These are phyloP conservation scores for Amauroascus verrucosus DNA, from an alignment of 2,329 filamentous ascomycete species.

Conservation along the genomic window DNA sequence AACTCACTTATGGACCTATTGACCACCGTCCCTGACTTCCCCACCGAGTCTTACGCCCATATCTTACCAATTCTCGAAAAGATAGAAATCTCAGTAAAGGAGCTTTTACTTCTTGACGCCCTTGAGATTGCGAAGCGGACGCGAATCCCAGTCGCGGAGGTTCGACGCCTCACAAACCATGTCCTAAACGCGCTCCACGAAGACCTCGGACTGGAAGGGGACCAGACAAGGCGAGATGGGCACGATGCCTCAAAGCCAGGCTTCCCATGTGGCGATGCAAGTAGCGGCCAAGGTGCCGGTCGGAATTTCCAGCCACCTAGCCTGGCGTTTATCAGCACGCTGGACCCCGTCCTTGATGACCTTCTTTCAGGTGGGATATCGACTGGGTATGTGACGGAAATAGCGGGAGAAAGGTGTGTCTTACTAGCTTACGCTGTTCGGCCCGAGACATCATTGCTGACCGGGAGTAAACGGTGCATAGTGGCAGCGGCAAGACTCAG, in stretches of 20 bases:
- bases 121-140: slow-evolving; percentile 78
- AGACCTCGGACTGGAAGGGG: slow-evolving; percentile 42
- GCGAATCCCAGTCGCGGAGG: slow-evolving; percentile 66
- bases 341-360: slow-evolving; percentile 62
- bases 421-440: background rate
- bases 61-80: slow-evolving; percentile 72
- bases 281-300: background rate
- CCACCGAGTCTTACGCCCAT: slow-evolving; percentile 57
- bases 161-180: slow-evolving; percentile 61
- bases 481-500: slow-evolving; percentile 89
- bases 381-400: slow-evolving; percentile 70
- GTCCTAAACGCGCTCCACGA: slow-evolving; percentile 57
- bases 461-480: slow-evolving; percentile 24
- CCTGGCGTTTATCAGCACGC: slow-evolving; percentile 60
- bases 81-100: slow-evolving; percentile 64
- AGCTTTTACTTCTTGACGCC: slow-evolving; percentile 74
- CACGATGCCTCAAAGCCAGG: slow-evolving; percentile 1
- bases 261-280: background rate
- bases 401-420: slow-evolving; percentile 73
- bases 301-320: background rate
- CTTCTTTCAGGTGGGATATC: slow-evolving; percentile 70
- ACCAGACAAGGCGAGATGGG: slow-evolving; percentile 11
- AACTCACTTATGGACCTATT: slow-evolving; percentile 54
- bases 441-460: background rate
- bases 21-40: slow-evolving; percentile 70